Conservation (phyloP, 306 rosid species). For the Quercus wislizeni region DNA sequence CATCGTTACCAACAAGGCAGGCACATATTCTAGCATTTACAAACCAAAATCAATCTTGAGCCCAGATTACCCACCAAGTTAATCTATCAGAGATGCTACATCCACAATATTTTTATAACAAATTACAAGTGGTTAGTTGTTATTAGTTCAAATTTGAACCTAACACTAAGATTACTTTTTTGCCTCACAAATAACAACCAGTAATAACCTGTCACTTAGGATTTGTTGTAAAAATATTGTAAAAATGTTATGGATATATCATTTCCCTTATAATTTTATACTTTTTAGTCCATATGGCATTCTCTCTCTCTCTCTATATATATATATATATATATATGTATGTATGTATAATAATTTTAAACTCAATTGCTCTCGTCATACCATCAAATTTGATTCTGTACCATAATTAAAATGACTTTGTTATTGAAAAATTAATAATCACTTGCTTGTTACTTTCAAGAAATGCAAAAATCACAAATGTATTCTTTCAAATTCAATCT, state of each 20-base stretch:
- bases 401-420: background rate
- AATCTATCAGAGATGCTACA: background rate
- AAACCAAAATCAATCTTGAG: background rate
- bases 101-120: too few relatives aligned
- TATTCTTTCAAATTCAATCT: background rate
- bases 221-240: too few relatives aligned
- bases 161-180: too few relatives aligned
- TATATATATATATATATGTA: rapidly evolving
- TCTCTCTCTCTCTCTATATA: too few relatives aligned
- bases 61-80: background rate
- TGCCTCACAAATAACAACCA: too few relatives aligned
- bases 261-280: background rate
- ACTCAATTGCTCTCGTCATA: background rate
- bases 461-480: background rate
- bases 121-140: too few relatives aligned
- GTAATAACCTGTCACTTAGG: too few relatives aligned
- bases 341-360: background rate
- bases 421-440: background rate
- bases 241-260: too few relatives aligned
- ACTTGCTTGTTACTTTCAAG: background rate
- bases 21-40: background rate
- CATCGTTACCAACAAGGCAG: background rate
- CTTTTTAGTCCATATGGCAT: background rate
- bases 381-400: background rate
- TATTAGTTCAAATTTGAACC: too few relatives aligned